phyloP scores from a whole-genome alignment of 148 eudicot species.

The Oxyria digyna region DNA sequence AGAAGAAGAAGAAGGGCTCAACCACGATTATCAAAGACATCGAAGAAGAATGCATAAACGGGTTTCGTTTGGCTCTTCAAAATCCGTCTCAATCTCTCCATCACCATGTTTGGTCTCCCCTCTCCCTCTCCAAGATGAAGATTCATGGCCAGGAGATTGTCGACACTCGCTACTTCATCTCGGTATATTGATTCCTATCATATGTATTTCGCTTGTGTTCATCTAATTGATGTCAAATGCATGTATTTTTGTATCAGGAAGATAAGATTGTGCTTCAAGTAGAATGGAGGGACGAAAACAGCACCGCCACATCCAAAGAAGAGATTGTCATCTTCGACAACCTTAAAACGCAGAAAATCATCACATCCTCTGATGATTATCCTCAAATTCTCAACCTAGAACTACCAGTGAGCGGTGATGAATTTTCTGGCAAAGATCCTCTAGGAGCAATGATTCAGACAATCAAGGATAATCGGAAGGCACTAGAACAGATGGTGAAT shows the following conservation, averaged over 20 bases:
- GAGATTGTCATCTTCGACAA: constrained; percentile 1
- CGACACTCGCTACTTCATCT: constrained; percentile 4
- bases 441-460: neutral
- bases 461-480: constrained; percentile 1
- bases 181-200: neutral
- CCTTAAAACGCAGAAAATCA: neutral
- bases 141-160: neutral
- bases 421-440: neutral
- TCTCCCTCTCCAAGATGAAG: neutral
- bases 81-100: neutral
- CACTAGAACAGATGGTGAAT: neutral
- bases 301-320: neutral
- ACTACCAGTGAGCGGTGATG: neutral
- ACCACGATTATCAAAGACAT: neutral
- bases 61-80: constrained; percentile 1
- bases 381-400: neutral
- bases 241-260: neutral
- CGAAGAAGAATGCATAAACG: neutral
- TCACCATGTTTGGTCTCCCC: neutral
- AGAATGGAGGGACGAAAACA: neutral
- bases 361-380: neutral
- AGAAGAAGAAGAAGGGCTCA: neutral
- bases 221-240: neutral
- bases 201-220: neutral
- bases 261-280: constrained; percentile 6